These are phyloP conservation scores for Berkeleyomyces rouxiae DNA, from an alignment of 2,329 filamentous ascomycete species.

Conservation along the genomic window DNA sequence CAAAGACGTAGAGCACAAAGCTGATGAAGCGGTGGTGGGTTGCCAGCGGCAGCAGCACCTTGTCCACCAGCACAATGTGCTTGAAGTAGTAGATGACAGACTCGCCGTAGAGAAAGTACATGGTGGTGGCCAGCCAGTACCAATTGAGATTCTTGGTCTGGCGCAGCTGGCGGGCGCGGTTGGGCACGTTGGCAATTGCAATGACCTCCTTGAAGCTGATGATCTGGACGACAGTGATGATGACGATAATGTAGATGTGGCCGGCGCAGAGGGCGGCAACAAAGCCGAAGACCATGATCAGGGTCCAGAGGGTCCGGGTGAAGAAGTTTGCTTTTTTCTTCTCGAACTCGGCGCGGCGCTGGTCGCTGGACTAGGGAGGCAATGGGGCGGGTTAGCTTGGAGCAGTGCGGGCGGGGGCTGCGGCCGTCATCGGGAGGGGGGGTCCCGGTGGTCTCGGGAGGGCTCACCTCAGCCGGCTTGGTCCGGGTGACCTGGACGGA, in stretches of 20 bases:
- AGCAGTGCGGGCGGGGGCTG: not conserved
- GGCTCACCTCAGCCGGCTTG: not conserved
- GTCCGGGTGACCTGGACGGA: not conserved
- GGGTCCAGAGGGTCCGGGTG: slow-evolving; percentile 90
- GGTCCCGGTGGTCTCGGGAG: not conserved
- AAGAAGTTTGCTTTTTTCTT: slow-evolving; percentile 99
- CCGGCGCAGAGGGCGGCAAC: slow-evolving; percentile 86
- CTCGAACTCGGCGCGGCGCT: slow-evolving; percentile 51
- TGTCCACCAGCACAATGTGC: slow-evolving; percentile 90
- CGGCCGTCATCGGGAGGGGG: not conserved
- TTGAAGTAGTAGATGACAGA: slow-evolving; percentile 99
- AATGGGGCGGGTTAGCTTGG: slow-evolving; percentile 15
- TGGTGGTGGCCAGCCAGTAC: slow-evolving; percentile 97
- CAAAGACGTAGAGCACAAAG: slow-evolving; percentile 94
- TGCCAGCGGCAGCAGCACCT: slow-evolving; percentile 77
- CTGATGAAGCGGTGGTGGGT: slow-evolving; percentile 98
- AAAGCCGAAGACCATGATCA: slow-evolving; percentile 92
- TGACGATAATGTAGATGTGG: slow-evolving; percentile 89
- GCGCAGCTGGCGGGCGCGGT: slow-evolving; percentile 71
- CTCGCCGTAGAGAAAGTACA: slow-evolving; percentile 98
- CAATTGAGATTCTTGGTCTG: slow-evolving; percentile 96
- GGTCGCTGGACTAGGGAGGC: not conserved
- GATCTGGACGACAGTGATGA: slow-evolving; percentile 88
- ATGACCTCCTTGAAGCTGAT: slow-evolving; percentile 99
- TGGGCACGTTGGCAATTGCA: slow-evolving; percentile 88